Base-by-base conservation (phyloP, 306 rosid species). In the Rosa persica region DNA sequence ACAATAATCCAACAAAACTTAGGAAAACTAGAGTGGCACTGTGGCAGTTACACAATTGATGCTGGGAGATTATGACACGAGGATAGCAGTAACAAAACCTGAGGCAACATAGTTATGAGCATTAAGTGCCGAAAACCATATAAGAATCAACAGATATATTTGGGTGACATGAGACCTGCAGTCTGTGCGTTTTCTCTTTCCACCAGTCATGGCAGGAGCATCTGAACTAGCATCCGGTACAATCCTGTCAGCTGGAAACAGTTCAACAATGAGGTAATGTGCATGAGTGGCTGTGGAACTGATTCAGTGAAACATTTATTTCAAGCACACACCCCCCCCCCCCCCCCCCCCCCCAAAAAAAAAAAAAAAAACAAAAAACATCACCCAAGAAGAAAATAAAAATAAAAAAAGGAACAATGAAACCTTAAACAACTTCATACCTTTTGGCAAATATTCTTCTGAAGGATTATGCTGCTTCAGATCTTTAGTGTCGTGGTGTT, bases 131-230 rank as follows among this genome's bases (percentile, higher is more conserved):
- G 72, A 72, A 78, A 74, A 73, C 60, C 25, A 67, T 38, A 68
- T 57, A 44, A 75, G 75, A 70, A 78, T 47, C 58, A 67, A 62
- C 38, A 22, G 52, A 77, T 57, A 77, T 76, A 76, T 68, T 55
- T 78, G 81, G 86, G 73, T 75, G 72, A 81, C 79, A 76, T 46
- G 77, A 74, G 71, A 95, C 99, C 99, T 83, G 90, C 72, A 65
- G 84, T 85, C 86, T 54, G 70, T 75, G 74, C 40, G 87, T 82
- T 89, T 91, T 85, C 98, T 93, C 91, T 95, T 95, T 81, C 74
- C 80, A 75, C 89, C 92, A 78, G 51, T 52, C 36, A 66, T 81
- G 74, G 76, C 81, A 23, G 80, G 72, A 62, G 80, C 86, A 80
- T 85, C 89, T 73, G 80, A 77, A 65, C 39, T 55, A 79, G 85